A percentile compares a stretch with the other conserved stretches of the same genome.
These are phyloP conservation scores for Chlorella ohadii DNA, from an alignment of 139 green algal species.

Conservation along the genomic window DNA sequence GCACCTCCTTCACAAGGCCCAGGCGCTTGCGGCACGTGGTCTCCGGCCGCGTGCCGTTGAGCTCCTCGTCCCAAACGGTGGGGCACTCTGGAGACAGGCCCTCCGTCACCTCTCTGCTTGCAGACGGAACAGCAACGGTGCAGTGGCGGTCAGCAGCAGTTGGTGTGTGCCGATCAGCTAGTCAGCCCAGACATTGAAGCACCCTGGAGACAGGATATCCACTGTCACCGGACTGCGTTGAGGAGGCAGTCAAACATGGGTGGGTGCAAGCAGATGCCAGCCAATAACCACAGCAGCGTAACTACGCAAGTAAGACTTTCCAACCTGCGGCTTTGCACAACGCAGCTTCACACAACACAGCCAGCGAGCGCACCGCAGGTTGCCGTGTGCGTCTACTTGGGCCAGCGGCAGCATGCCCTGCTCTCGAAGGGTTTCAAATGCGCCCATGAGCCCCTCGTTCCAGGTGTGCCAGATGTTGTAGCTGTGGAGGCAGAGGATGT, in stretches of 20 bases:
- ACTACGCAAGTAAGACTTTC: too few species aligned
- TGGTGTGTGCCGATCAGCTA: too few species aligned
- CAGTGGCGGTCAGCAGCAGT: background rate
- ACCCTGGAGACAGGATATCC: too few species aligned
- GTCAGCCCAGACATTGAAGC: too few species aligned
- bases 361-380: conserved; percentile 30
- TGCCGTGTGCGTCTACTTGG: conserved; percentile 36
- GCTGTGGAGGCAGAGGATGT: background rate
- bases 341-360: too few species aligned
- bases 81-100: conserved; percentile 31
- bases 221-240: too few species aligned
- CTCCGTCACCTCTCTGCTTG: conserved; percentile 37
- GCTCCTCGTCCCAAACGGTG: background rate
- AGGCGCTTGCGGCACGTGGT: background rate
- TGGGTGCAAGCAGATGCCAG: too few species aligned
- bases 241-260: too few species aligned
- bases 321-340: too few species aligned
- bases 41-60: conserved; percentile 14
- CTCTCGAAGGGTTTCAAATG: conserved; percentile 51
- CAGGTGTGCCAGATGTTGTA: conserved; percentile 54
- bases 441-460: conserved; percentile 49
- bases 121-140: background rate
- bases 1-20: conserved; percentile 14
- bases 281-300: too few species aligned
- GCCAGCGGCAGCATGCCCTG: conserved; percentile 46